These are phyloP conservation scores for Viridothelium virens DNA, from an alignment of 495 filamentous ascomycete genomes.

Conservation along the genomic window DNA sequence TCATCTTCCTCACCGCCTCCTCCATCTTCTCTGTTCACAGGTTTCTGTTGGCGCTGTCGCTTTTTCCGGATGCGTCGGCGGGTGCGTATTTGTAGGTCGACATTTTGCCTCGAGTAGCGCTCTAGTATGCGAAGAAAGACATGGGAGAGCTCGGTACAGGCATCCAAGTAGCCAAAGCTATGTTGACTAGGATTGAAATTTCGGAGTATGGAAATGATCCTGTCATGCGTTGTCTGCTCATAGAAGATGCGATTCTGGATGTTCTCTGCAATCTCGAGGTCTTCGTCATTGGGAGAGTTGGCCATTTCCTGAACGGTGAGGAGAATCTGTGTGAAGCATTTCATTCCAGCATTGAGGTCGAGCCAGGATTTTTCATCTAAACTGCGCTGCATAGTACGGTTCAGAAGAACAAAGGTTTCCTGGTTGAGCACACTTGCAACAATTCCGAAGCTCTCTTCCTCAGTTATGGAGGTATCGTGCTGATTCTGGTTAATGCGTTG, in stretches of 20 bases:
- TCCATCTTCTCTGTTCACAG: constrained; percentile 29
- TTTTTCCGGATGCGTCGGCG: constrained; percentile 59
- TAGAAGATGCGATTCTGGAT: constrained; percentile 96
- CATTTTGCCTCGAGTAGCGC: constrained; percentile 86
- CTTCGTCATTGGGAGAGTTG: constrained; percentile 73
- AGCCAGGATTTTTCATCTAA: constrained; percentile 79
- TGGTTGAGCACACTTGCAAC: constrained; percentile 87
- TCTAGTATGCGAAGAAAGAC: constrained; percentile 90
- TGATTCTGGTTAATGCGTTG: constrained; percentile 17
- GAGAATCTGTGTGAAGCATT: constrained; percentile 80
- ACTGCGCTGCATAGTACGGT: constrained; percentile 68
- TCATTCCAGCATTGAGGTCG: constrained; percentile 79
- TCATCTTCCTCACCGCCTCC: constrained; percentile 71
- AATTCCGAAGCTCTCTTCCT: constrained; percentile 68
- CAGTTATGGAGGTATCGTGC: constrained; percentile 26
- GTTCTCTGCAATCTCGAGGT: constrained; percentile 97
- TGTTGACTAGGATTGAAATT: constrained; percentile 69
- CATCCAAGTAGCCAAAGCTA: constrained; percentile 78
- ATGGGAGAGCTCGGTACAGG: constrained; percentile 82
- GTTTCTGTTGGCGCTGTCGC: constrained; percentile 40
- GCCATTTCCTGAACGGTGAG: constrained; percentile 93
- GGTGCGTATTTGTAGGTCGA: constrained; percentile 84
- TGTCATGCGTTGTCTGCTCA: constrained; percentile 88
- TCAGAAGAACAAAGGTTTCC: constrained; percentile 82
- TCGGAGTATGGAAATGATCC: constrained; percentile 66